These are phyloP conservation scores for Aspergillus fischeri DNA, from an alignment of 2,329 filamentous ascomycete genomes.

Conservation along the genomic window DNA sequence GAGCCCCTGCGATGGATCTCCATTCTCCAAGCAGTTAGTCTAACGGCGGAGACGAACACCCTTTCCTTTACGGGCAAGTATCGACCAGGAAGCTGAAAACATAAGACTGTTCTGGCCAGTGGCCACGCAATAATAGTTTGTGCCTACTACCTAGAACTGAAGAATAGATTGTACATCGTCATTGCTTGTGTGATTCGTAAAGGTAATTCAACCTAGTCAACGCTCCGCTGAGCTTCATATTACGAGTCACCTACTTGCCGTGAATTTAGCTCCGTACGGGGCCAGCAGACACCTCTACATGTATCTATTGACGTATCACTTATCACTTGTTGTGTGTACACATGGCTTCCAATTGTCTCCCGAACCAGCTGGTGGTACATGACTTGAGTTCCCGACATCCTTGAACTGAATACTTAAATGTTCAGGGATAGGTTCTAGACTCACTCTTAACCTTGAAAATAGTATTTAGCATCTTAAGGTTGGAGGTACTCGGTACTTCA, in stretches of 20 bases:
- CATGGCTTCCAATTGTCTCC: not conserved
- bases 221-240: not conserved
- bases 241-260: not conserved
- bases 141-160: not conserved
- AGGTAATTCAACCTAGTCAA: not conserved
- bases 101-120: not conserved
- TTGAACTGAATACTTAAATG: not conserved
- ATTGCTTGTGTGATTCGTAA: too few species aligned
- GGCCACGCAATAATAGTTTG: not conserved
- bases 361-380: not conserved
- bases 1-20: constrained; percentile 18
- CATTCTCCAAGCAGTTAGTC: not conserved
- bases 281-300: not conserved
- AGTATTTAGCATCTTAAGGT: not conserved
- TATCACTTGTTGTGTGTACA: not conserved
- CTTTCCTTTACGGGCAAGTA: constrained; percentile 13
- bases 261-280: not conserved
- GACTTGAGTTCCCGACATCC: not conserved
- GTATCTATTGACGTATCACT: not conserved
- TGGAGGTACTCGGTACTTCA: not conserved
- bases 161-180: not conserved
- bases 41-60: constrained; percentile 20
- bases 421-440: not conserved
- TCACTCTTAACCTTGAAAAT: not conserved
- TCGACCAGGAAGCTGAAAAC: not conserved